A percentile compares a stretch with the other conserved stretches of the same genome.
Evolutionary conservation across 139 green algal genomes (phyloP).

Genomic region (Pseudopediastrum boryanum): DNA sequence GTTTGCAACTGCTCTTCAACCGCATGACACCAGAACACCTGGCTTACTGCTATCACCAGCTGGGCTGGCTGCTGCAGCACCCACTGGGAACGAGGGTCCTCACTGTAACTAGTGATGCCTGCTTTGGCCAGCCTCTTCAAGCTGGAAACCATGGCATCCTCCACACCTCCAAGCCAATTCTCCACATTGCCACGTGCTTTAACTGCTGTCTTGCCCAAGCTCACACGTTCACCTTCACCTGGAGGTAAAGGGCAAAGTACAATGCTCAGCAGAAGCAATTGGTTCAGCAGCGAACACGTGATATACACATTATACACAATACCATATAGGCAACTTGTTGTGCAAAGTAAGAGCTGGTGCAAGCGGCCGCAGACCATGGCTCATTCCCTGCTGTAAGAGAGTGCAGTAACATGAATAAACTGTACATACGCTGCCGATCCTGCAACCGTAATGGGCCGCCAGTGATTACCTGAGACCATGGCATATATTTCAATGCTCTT

Average conservation of each 20-base stretch:
- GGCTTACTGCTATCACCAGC: constrained; percentile 81
- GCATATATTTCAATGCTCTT: constrained; percentile 80
- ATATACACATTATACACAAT: not conserved
- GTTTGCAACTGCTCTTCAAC: constrained; percentile 62
- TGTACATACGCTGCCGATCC: not conserved
- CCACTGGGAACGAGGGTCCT: constrained; percentile 70
- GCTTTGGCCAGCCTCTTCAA: constrained; percentile 68
- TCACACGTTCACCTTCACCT: constrained; percentile 79
- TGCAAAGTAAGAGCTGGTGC: constrained; percentile 8
- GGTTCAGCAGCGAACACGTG: not conserved
- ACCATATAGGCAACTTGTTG: not conserved
- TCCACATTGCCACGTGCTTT: constrained; percentile 87
- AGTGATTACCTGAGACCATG: constrained; percentile 78
- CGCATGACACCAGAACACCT: constrained; percentile 78
- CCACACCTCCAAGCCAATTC: constrained; percentile 81
- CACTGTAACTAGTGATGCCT: constrained; percentile 61
- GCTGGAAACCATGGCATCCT: constrained; percentile 71
- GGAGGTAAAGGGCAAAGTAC: not conserved
- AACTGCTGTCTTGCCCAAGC: constrained; percentile 74
- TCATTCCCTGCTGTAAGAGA: too few relatives aligned
- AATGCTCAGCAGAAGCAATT: not conserved
- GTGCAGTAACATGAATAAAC: too few relatives aligned
- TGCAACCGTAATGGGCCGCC: not conserved
- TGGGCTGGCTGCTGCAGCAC: constrained; percentile 82
- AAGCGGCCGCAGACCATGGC: not conserved